Evolutionary conservation across 129 eudicot species (phyloP).

Genomic region (Centrapalus pauciflorus): DNA sequence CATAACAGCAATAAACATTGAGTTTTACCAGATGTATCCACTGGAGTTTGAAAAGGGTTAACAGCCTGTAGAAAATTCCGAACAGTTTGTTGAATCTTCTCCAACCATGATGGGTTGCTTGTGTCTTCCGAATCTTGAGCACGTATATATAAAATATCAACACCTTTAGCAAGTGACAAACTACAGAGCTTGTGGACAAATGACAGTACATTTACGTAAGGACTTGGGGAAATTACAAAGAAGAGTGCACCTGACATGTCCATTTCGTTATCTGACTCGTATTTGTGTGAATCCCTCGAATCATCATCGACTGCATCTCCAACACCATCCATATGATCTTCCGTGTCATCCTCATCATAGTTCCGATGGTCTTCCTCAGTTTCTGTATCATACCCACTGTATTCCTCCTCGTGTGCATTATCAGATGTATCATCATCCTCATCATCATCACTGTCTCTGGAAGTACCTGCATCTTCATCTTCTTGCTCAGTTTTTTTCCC

Average conservation of each 20-base stretch:
- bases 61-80: conserved; percentile 59
- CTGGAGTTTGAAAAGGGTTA: conserved; percentile 76
- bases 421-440: conserved; percentile 42
- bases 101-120: conserved; percentile 82
- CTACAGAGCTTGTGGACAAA: neutral
- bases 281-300: conserved; percentile 50
- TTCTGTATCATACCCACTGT: conserved; percentile 68
- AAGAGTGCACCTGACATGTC: conserved; percentile 54
- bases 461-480: conserved; percentile 27
- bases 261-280: conserved; percentile 68
- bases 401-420: conserved; percentile 51
- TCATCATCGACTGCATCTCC: conserved; percentile 41
- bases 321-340: conserved; percentile 41
- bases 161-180: neutral
- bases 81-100: conserved; percentile 76
- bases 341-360: conserved; percentile 53
- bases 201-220: neutral
- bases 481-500: conserved; percentile 63
- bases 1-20: conserved; percentile 6
- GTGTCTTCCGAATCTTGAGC: conserved; percentile 48
- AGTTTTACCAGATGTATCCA: conserved; percentile 77
- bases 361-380: conserved; percentile 52
- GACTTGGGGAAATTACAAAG: neutral
- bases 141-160: conserved; percentile 7
- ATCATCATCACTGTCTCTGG: conserved; percentile 26